These are phyloP conservation scores for Tulasnella sp. DNA, from an alignment of 768 basidiomycete species.

Conservation along the genomic window DNA sequence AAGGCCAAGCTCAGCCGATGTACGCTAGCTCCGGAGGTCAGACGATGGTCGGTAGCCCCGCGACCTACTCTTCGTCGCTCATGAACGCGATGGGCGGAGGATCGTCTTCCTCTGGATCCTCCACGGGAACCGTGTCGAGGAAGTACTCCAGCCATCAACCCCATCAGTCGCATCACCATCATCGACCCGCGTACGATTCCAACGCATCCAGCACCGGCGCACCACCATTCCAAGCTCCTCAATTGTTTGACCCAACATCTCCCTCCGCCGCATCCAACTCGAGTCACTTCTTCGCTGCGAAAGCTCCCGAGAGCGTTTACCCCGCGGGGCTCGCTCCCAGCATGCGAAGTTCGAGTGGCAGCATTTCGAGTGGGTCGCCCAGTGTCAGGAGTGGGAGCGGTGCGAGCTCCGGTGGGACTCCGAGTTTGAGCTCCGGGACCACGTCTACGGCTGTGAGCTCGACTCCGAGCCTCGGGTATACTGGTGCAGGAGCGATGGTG, in stretches of 20 bases:
- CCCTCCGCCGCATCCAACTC: slow-evolving; percentile 6
- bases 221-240: slow-evolving; percentile 12
- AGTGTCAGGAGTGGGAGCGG: background rate
- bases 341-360: background rate
- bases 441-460: background rate
- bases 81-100: background rate
- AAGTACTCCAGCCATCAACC: too few relatives aligned
- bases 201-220: slow-evolving; percentile 3
- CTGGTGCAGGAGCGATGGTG: too few relatives aligned
- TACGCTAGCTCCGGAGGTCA: background rate
- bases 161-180: background rate
- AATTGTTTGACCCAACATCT: slow-evolving; percentile 4
- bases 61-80: background rate
- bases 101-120: background rate
- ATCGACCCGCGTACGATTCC: background rate
- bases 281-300: background rate
- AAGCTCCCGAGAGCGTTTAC: background rate
- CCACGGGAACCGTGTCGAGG: background rate
- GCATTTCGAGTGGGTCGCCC: background rate
- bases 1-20: background rate
- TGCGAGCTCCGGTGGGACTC: background rate
- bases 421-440: background rate
- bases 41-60: background rate
- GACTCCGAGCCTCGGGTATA: background rate
- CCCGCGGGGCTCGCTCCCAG: background rate